These are phyloP conservation scores for Aspergillaceae sp. DNA, from an alignment of 2,329 filamentous ascomycete species.

Conservation along the genomic window DNA sequence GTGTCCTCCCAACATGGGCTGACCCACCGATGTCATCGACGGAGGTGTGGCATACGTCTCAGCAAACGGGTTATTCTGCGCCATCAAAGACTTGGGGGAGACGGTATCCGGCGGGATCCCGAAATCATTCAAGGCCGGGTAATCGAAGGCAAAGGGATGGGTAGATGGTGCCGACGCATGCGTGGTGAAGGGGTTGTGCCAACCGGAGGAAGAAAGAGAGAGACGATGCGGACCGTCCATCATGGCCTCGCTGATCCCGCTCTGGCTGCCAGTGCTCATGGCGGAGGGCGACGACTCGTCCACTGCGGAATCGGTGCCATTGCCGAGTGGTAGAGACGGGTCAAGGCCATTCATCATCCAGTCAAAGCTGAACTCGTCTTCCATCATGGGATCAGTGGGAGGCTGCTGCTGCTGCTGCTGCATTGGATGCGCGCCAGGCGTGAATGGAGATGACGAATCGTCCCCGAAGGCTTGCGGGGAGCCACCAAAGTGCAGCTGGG, in stretches of 20 bases:
- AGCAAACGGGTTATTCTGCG: slow-evolving; percentile 57
- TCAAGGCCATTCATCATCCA: slow-evolving; percentile 80
- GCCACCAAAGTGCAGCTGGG: slow-evolving; percentile 72
- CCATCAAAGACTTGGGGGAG: slow-evolving; percentile 65
- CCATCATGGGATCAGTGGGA: slow-evolving; percentile 48
- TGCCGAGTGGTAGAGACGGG: slow-evolving; percentile 62
- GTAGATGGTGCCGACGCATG: slow-evolving; percentile 58
- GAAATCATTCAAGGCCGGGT: slow-evolving; percentile 66
- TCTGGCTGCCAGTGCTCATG: slow-evolving; percentile 90
- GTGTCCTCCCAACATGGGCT: slow-evolving; percentile 59
- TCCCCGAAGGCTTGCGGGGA: slow-evolving; percentile 50
- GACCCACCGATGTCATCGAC: slow-evolving; percentile 65
- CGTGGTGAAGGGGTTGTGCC: slow-evolving; percentile 61
- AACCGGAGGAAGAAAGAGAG: slow-evolving; percentile 49
- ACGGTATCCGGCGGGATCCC: slow-evolving; percentile 63
- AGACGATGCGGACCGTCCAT: slow-evolving; percentile 65
- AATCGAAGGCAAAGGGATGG: slow-evolving; percentile 62
- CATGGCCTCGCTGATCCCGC: slow-evolving; percentile 70
- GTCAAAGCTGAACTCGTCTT: slow-evolving; percentile 67
- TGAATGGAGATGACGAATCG: slow-evolving; percentile 35
- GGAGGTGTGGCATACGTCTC: slow-evolving; percentile 74
- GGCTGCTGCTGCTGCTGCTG: slow-evolving; percentile 39
- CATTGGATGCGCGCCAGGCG: slow-evolving; percentile 45
- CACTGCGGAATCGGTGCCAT: slow-evolving; percentile 65
- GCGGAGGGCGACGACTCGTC: slow-evolving; percentile 93